Evolutionary conservation across 1,284 basidiomycete genomes (phyloP).

Genomic region (Inonotus hispidus): DNA sequence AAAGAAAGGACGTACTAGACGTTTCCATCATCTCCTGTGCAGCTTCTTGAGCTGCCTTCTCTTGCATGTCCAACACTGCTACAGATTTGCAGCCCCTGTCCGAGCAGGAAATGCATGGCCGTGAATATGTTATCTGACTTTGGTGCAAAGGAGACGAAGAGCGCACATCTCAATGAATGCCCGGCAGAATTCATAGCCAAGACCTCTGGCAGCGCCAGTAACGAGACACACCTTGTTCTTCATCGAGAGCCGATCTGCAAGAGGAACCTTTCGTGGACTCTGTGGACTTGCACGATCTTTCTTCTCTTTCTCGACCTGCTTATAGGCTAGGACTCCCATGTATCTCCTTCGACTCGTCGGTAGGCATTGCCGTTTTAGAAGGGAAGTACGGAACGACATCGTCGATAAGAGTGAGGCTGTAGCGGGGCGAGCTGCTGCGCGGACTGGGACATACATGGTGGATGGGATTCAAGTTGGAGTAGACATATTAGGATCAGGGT

Average conservation of each 20-base stretch:
- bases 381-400: background rate
- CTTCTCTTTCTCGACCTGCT: background rate
- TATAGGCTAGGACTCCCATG: background rate
- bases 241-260: conserved; percentile 64
- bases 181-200: conserved; percentile 85
- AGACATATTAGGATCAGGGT: background rate
- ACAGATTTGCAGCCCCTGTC: conserved; percentile 74
- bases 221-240: conserved; percentile 70
- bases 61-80: conserved; percentile 81
- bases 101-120: background rate
- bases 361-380: background rate
- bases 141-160: background rate
- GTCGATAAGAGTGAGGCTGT: background rate
- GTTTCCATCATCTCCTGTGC: conserved; percentile 67
- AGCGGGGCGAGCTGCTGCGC: background rate
- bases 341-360: background rate
- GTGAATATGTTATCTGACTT: background rate
- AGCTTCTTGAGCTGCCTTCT: conserved; percentile 64
- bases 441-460: background rate
- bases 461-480: background rate
- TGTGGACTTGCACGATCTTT: conserved; percentile 7
- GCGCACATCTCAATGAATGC: conserved; percentile 84
- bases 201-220: conserved; percentile 87
- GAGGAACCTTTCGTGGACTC: conserved; percentile 26
- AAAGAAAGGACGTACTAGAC: conserved; percentile 35